Evolutionary conservation across 768 basidiomycete genomes (phyloP).

Genomic region (Aureoboletus auriporus): DNA sequence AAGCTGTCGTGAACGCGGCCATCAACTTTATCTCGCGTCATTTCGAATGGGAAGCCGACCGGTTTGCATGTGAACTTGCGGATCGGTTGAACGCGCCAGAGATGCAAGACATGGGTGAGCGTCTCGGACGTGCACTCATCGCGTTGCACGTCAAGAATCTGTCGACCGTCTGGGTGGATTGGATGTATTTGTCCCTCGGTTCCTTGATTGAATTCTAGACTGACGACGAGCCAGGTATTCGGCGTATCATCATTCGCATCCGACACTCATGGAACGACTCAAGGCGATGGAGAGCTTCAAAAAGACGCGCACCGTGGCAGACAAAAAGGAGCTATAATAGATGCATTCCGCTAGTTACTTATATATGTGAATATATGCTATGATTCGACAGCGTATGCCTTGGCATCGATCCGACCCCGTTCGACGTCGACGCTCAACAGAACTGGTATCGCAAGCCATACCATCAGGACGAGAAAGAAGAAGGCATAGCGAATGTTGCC

Average conservation of each 20-base stretch:
- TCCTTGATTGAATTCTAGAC: background rate
- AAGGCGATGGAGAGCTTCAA: conserved; percentile 74
- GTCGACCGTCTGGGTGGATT: conserved; percentile 91
- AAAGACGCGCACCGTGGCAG: conserved; percentile 30
- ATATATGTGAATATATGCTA: too few species aligned
- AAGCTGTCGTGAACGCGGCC: conserved; percentile 63
- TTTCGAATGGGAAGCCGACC: conserved; percentile 93
- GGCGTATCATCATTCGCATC: conserved; percentile 94
- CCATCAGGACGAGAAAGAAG: conserved; percentile 80
- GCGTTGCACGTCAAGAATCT: conserved; percentile 89
- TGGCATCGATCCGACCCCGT: conserved; percentile 53
- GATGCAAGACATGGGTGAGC: conserved; percentile 83
- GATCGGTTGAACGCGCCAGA: conserved; percentile 40
- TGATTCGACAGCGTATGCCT: conserved; percentile 21
- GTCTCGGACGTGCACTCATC: conserved; percentile 78
- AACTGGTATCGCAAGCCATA: conserved; percentile 77
- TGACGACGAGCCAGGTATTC: conserved; percentile 60
- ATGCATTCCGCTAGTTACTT: too few species aligned
- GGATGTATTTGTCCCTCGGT: conserved; percentile 49
- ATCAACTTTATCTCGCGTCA: conserved; percentile 81
- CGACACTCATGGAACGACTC: conserved; percentile 87
- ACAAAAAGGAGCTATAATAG: conserved; percentile 26
- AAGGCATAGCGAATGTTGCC: conserved; percentile 92
- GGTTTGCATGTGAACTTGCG: conserved; percentile 74
- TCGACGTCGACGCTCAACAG: conserved; percentile 68